Conservation (phyloP, 2,329 filamentous ascomycete genomes). For the Exserohilum rostratum region DNA sequence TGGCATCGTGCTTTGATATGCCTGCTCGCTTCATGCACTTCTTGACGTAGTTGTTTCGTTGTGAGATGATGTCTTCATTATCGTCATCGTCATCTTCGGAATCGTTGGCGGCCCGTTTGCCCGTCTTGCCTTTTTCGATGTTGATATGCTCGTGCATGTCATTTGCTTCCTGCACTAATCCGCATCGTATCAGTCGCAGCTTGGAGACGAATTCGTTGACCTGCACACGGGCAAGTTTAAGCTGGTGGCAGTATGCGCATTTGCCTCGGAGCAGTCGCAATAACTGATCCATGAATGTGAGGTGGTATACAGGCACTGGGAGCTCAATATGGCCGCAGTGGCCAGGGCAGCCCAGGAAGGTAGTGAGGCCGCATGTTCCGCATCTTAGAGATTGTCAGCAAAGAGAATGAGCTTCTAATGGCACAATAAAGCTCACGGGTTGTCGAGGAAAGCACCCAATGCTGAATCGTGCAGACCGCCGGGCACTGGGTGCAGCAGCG, state of each 20-base stretch:
- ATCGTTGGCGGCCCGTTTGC: conserved; percentile 54
- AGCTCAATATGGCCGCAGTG: conserved; percentile 96
- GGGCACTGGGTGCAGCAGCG: conserved; percentile 83
- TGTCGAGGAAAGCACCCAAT: conserved; percentile 86
- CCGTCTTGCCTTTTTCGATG: conserved; percentile 46
- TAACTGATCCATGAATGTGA: conserved; percentile 93
- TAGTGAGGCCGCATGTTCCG: conserved; percentile 86
- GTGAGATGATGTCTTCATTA: conserved; percentile 61
- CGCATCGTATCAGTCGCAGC: conserved; percentile 82
- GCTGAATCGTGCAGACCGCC: conserved; percentile 93
- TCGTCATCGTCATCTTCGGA: conserved; percentile 70
- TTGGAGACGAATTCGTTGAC: conserved; percentile 84
- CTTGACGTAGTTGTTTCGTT: conserved; percentile 72
- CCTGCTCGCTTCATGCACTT: conserved; percentile 69
- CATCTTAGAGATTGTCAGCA: conserved; percentile 64
- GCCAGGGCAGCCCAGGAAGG: conserved; percentile 77
- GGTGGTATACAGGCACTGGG: conserved; percentile 90
- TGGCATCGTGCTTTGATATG: conserved; percentile 51
- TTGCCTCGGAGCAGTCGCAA: conserved; percentile 83
- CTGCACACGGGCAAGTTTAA: conserved; percentile 78
- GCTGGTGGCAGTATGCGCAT: conserved; percentile 87
- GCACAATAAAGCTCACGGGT: conserved; percentile 64
- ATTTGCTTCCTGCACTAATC: conserved; percentile 72
- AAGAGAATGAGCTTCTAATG: background rate
- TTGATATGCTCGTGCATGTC: conserved; percentile 56